Conservation (phyloP, 805 yeast species). For the Ogataea ganodermae region DNA sequence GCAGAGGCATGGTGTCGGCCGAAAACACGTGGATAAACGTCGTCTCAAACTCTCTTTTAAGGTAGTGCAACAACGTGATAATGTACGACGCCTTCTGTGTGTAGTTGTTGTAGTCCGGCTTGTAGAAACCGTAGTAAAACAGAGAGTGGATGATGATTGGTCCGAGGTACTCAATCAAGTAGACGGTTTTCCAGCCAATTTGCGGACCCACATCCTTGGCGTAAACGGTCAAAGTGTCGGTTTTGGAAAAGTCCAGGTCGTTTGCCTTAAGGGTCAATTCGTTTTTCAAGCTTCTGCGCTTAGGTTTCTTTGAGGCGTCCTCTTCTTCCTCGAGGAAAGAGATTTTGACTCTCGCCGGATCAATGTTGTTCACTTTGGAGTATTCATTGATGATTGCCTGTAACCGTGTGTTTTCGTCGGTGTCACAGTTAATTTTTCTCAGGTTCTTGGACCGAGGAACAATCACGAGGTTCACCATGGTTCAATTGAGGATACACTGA, state of each 20-base stretch:
- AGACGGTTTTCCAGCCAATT: conserved; percentile 90
- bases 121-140: conserved; percentile 50
- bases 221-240: conserved; percentile 46
- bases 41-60: conserved; percentile 89
- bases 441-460: conserved; percentile 63
- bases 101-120: conserved; percentile 42
- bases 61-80: conserved; percentile 70
- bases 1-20: conserved; percentile 87
- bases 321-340: conserved; percentile 39
- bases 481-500: conserved; percentile 3
- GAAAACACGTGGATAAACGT: conserved; percentile 83
- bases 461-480: conserved; percentile 51
- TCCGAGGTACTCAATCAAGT: conserved; percentile 82
- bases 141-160: conserved; percentile 81
- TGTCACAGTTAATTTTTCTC: conserved; percentile 47
- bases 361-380: conserved; percentile 41
- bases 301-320: conserved; percentile 31
- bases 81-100: conserved; percentile 57
- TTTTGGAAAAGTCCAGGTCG: conserved; percentile 37
- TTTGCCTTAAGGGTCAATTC: conserved; percentile 48
- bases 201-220: conserved; percentile 94
- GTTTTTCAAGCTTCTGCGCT: conserved; percentile 46
- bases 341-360: conserved; percentile 57
- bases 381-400: conserved; percentile 42
- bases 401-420: conserved; percentile 37